These are phyloP conservation scores for Penicillium argentinense DNA, from an alignment of 495 filamentous ascomycete species.

Conservation along the genomic window DNA sequence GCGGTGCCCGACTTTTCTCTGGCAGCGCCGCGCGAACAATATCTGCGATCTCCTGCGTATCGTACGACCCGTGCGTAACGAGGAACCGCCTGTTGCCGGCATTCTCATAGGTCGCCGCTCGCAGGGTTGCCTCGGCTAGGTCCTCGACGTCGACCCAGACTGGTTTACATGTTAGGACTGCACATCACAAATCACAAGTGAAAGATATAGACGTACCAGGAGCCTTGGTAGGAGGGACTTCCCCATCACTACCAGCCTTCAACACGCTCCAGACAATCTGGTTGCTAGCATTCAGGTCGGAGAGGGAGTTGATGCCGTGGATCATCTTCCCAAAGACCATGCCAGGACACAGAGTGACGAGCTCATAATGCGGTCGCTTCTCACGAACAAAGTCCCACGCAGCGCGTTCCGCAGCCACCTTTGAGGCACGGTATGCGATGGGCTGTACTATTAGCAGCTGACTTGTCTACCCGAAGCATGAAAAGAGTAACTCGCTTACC, in stretches of 20 bases:
- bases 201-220: conserved; percentile 12
- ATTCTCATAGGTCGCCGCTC: conserved; percentile 25
- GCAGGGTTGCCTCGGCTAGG: conserved; percentile 33
- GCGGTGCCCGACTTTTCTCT: conserved; percentile 10
- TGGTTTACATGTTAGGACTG: not conserved
- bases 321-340: conserved; percentile 34
- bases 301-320: conserved; percentile 23
- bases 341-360: conserved; percentile 25
- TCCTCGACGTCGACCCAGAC: conserved; percentile 36
- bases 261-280: conserved; percentile 30
- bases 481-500: conserved; percentile 11
- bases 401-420: conserved; percentile 32
- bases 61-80: conserved; percentile 30
- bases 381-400: conserved; percentile 33
- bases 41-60: conserved; percentile 36
- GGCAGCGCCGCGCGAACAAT: conserved; percentile 27
- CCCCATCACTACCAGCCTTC: conserved; percentile 15
- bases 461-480: not conserved
- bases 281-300: conserved; percentile 27
- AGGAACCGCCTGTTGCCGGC: conserved; percentile 28
- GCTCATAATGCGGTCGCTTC: conserved; percentile 20
- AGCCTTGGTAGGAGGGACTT: conserved; percentile 22
- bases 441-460: conserved; percentile 13
- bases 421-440: conserved; percentile 37
- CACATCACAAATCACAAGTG: not conserved